A percentile compares a stretch with the other conserved stretches of the same genome.
Conservation (phyloP, 306 rosid species). For the Sphenostylis stenocarpa region DNA sequence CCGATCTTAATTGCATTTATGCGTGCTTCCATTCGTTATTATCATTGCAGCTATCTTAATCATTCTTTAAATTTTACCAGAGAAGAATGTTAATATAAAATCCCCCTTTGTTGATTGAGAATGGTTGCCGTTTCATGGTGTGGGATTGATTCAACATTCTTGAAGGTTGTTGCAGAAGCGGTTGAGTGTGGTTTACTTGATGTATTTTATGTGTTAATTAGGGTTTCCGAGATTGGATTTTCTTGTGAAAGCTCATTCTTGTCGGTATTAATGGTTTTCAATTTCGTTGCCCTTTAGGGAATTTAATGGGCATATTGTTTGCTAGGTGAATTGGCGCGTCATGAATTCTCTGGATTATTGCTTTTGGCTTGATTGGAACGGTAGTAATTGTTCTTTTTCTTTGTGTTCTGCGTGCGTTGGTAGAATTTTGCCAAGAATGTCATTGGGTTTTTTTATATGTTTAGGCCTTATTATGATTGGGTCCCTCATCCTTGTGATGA, state of each 20-base stretch:
- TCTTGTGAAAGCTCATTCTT: neutral
- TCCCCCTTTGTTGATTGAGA: neutral
- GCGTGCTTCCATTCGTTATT: neutral
- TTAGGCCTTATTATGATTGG: neutral
- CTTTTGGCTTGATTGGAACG: neutral
- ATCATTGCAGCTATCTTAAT: neutral
- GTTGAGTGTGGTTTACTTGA: slow-evolving; percentile 1
- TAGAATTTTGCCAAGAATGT: neutral
- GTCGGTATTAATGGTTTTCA: neutral
- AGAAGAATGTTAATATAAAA: neutral
- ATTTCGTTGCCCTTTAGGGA: neutral
- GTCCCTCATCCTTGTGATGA: neutral
- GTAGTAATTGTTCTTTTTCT: neutral
- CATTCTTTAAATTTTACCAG: neutral
- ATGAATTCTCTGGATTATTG: slow-evolving; percentile 3
- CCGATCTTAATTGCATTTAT: neutral
- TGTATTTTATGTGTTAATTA: neutral
- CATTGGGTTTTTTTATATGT: neutral
- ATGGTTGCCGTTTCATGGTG: neutral
- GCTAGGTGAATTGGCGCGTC: neutral
- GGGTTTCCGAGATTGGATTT: neutral
- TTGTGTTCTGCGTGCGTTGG: neutral
- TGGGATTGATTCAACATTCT: neutral
- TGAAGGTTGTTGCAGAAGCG: neutral
- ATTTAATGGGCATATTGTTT: neutral